phyloP scores from a whole-genome alignment of 192 early-diverging fungal genomes.

The Gonapodya sp. region DNA sequence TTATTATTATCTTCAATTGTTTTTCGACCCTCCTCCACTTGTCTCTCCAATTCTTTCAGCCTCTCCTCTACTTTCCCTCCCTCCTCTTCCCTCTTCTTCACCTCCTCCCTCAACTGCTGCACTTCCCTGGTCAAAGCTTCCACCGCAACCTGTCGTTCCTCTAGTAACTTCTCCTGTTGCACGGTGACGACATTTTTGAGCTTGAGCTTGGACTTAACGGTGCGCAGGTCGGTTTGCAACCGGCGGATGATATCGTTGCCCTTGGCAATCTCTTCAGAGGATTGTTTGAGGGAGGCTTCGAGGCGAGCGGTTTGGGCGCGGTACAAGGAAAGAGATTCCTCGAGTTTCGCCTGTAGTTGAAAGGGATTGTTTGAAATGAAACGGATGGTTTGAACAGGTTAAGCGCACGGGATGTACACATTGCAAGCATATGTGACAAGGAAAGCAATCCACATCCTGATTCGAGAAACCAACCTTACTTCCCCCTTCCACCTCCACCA shows the following conservation, averaged over 20 bases:
- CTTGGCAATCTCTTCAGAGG: conserved; percentile 30
- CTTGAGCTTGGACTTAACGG: conserved; percentile 39
- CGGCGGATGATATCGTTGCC: conserved; percentile 53
- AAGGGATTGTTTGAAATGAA: not conserved
- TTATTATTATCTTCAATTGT: conserved; percentile 46
- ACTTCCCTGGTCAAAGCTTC: conserved; percentile 32
- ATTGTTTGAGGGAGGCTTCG: conserved; percentile 22
- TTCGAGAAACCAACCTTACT: not conserved
- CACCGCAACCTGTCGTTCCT: conserved; percentile 29
- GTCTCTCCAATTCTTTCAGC: conserved; percentile 22
- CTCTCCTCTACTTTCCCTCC: not conserved
- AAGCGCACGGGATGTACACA: not conserved
- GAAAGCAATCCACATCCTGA: not conserved
- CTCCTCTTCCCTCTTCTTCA: conserved; percentile 17
- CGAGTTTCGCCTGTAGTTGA: conserved; percentile 18
- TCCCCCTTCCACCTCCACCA: not conserved
- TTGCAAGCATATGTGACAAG: not conserved
- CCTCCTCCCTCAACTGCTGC: conserved; percentile 16
- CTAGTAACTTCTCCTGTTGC: conserved; percentile 48
- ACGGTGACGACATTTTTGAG: conserved; percentile 45
- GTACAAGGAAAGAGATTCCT: conserved; percentile 22
- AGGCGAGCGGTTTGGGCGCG: conserved; percentile 22
- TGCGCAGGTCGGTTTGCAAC: conserved; percentile 38
- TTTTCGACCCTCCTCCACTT: conserved; percentile 35
- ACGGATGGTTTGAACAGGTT: not conserved